These are phyloP conservation scores for Starmerella apicola DNA, from an alignment of 805 yeast genomes.

Conservation along the genomic window DNA sequence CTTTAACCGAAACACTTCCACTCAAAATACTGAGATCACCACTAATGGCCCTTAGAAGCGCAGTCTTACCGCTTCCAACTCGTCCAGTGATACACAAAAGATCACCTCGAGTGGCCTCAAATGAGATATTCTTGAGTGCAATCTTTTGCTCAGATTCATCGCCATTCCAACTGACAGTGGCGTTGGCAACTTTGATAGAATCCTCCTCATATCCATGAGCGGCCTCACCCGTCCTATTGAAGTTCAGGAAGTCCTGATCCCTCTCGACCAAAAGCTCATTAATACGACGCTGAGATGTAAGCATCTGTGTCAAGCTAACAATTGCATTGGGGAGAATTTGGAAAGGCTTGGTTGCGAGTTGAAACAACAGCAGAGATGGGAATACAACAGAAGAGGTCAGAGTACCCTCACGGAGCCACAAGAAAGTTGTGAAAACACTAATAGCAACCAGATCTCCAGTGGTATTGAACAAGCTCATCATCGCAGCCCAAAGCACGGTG, in stretches of 20 bases:
- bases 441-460: slow-evolving; percentile 83
- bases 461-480: slow-evolving; percentile 36
- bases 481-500: slow-evolving; percentile 43
- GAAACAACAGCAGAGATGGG: slow-evolving; percentile 46
- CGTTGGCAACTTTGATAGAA: slow-evolving; percentile 29
- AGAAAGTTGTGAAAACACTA: slow-evolving; percentile 75
- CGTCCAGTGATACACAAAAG: slow-evolving; percentile 71
- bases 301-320: slow-evolving; percentile 72
- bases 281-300: slow-evolving; percentile 45
- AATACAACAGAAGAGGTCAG: slow-evolving; percentile 78
- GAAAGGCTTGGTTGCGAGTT: slow-evolving; percentile 74
- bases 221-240: slow-evolving; percentile 39
- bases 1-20: slow-evolving; percentile 59
- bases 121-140: slow-evolving; percentile 36
- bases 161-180: slow-evolving; percentile 39
- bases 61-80: slow-evolving; percentile 79
- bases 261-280: slow-evolving; percentile 51
- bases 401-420: slow-evolving; percentile 47
- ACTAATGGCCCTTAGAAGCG: slow-evolving; percentile 57
- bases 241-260: slow-evolving; percentile 69
- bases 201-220: slow-evolving; percentile 49
- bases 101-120: slow-evolving; percentile 57
- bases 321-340: slow-evolving; percentile 83
- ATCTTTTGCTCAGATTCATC: slow-evolving; percentile 33
- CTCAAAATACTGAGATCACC: slow-evolving; percentile 63